Conservation (phyloP, 495 filamentous ascomycete genomes). For the Usnea hakonensis region DNA sequence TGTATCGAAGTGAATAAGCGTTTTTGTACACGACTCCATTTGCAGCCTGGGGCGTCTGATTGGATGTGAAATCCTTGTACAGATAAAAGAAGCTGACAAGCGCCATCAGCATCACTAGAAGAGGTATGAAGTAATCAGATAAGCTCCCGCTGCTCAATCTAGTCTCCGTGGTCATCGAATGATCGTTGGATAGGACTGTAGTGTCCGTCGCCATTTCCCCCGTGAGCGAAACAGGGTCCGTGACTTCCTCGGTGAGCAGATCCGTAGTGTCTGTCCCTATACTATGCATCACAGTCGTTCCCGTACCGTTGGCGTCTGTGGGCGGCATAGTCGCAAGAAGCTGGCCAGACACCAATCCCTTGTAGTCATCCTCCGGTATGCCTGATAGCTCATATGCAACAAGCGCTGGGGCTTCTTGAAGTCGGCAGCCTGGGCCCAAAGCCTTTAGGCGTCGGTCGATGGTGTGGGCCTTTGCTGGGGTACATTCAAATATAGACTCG, state of each 20-base stretch:
- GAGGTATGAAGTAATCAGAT: no score
- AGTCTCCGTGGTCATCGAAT: background rate
- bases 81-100: background rate
- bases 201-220: background rate
- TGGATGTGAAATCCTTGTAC: background rate
- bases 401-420: background rate
- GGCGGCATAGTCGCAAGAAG: background rate
- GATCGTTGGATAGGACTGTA: background rate
- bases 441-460: constrained; percentile 1
- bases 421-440: constrained; percentile 1
- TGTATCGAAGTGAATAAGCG: background rate
- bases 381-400: background rate
- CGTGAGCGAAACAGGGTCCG: background rate
- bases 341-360: background rate
- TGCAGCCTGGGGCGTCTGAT: background rate
- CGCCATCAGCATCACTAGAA: background rate
- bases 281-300: background rate
- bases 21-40: background rate
- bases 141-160: background rate
- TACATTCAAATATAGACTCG: background rate
- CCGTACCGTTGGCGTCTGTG: background rate
- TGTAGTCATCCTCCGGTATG: background rate
- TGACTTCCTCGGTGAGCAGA: background rate
- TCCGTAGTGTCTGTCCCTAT: background rate
- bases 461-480: background rate